Evolutionary conservation across 75 land plant species (phyloP).

Genomic region (Selaginella tamariscina): DNA sequence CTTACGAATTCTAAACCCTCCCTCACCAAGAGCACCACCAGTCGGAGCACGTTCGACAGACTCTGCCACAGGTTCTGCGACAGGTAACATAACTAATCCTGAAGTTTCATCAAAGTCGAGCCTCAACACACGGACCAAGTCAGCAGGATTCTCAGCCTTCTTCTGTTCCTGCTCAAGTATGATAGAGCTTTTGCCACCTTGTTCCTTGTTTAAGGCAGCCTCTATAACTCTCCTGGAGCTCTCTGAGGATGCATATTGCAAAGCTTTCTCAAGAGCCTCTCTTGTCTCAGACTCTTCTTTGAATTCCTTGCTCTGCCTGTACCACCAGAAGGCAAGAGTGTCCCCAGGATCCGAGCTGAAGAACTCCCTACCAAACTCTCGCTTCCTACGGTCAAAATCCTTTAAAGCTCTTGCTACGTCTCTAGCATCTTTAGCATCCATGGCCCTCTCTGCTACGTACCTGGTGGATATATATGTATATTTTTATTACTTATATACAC

Average conservation of each 20-base stretch:
- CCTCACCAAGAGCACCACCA: slow-evolving; percentile 27
- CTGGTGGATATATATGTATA: too few species aligned
- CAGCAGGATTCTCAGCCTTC: slow-evolving; percentile 4
- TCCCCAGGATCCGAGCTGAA: slow-evolving; percentile 71
- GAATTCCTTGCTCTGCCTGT: slow-evolving; percentile 51
- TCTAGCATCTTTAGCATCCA: slow-evolving; percentile 39
- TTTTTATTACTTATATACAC: too few species aligned
- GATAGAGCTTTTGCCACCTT: neutral
- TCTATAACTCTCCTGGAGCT: slow-evolving; percentile 30
- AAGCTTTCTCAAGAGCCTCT: slow-evolving; percentile 37
- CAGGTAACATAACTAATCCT: slow-evolving; percentile 50
- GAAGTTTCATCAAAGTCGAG: slow-evolving; percentile 52
- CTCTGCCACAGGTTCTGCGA: slow-evolving; percentile 28
- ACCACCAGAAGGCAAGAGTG: slow-evolving; percentile 54
- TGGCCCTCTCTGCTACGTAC: slow-evolving; percentile 23
- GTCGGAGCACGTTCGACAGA: slow-evolving; percentile 39
- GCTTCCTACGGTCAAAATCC: slow-evolving; percentile 65
- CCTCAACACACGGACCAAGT: slow-evolving; percentile 47
- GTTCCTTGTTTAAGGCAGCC: slow-evolving; percentile 34
- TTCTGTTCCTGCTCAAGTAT: slow-evolving; percentile 15
- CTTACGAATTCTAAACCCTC: slow-evolving; percentile 51
- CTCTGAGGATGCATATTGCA: slow-evolving; percentile 48
- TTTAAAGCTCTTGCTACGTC: slow-evolving; percentile 69
- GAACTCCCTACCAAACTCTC: slow-evolving; percentile 42
- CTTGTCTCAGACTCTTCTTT: slow-evolving; percentile 17